Conservation (phyloP, 208 protist species). For the Leishmania guyanensis region DNA sequence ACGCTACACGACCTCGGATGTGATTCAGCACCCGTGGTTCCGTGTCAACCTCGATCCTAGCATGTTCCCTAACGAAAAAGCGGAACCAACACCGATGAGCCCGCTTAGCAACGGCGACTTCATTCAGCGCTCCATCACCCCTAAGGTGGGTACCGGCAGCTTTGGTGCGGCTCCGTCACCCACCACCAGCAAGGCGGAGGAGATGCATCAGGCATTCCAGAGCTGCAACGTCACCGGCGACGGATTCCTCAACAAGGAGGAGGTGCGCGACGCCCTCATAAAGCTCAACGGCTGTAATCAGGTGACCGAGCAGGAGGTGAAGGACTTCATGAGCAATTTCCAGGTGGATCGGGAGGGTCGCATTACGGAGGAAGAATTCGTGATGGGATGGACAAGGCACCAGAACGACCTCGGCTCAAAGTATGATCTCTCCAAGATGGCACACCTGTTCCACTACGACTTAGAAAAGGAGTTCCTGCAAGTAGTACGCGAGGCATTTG, state of each 20-base stretch:
- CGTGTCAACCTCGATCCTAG: slow-evolving; percentile 61
- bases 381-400: slow-evolving; percentile 79
- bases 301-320: slow-evolving; percentile 74
- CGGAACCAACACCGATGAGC: slow-evolving; percentile 34
- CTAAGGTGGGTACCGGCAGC: slow-evolving; percentile 31
- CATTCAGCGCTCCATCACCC: slow-evolving; percentile 67
- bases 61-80: slow-evolving; percentile 63
- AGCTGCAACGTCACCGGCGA: slow-evolving; percentile 79
- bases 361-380: slow-evolving; percentile 89
- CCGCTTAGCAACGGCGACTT: slow-evolving; percentile 49
- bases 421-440: slow-evolving; percentile 78
- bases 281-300: slow-evolving; percentile 76
- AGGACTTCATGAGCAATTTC: slow-evolving; percentile 84
- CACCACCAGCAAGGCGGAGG: slow-evolving; percentile 40
- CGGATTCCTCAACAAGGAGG: slow-evolving; percentile 75
- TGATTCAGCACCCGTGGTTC: slow-evolving; percentile 87
- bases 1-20: slow-evolving; percentile 74
- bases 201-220: slow-evolving; percentile 77
- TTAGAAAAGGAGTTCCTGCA: slow-evolving; percentile 82
- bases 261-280: slow-evolving; percentile 89
- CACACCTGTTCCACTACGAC: slow-evolving; percentile 83
- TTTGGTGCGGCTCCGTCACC: slow-evolving; percentile 34
- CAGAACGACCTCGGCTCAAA: slow-evolving; percentile 81
- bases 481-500: slow-evolving; percentile 79
- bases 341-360: slow-evolving; percentile 64